Evolutionary conservation across 2,329 filamentous ascomycete species (phyloP).

Genomic region (Ampelomyces quisqualis): DNA sequence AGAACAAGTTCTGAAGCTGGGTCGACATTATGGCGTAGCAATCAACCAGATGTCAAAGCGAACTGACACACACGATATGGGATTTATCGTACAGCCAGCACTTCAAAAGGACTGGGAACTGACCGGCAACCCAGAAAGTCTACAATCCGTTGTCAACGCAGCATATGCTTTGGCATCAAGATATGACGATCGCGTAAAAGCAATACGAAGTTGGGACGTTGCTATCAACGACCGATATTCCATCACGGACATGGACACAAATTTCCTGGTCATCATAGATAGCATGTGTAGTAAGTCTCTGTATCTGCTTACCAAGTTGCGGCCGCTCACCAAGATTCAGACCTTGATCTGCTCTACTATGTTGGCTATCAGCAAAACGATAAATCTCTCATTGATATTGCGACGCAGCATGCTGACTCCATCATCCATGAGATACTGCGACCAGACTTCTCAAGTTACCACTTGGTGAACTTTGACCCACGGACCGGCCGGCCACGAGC

Average conservation of each 20-base stretch:
- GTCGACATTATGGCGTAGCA: constrained; percentile 36
- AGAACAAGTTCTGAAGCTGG: constrained; percentile 28
- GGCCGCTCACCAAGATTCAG: constrained; percentile 11
- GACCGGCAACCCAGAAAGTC: constrained; percentile 43
- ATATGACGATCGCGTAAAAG: constrained; percentile 46
- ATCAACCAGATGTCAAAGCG: constrained; percentile 39
- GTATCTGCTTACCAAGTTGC: not conserved
- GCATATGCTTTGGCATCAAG: constrained; percentile 49
- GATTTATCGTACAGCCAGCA: constrained; percentile 56
- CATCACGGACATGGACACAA: constrained; percentile 39
- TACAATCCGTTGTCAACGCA: constrained; percentile 47
- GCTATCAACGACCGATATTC: constrained; percentile 41
- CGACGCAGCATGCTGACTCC: constrained; percentile 44
- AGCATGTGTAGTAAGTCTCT: constrained; percentile 43
- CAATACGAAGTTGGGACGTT: constrained; percentile 54
- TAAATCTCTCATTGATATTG: constrained; percentile 37
- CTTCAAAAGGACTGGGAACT: constrained; percentile 53
- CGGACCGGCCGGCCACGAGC: constrained; percentile 47
- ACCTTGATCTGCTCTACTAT: constrained; percentile 46
- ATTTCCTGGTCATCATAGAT: constrained; percentile 49
- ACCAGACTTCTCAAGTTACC: constrained; percentile 41
- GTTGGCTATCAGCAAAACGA: constrained; percentile 35
- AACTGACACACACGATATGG: constrained; percentile 57
- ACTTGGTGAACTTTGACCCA: constrained; percentile 52
- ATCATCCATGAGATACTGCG: constrained; percentile 42